Evolutionary conservation across 148 eudicot species (phyloP), one percentile per base, ranked within the genome.

Genomic region (Nepenthes gracilis): DNA sequence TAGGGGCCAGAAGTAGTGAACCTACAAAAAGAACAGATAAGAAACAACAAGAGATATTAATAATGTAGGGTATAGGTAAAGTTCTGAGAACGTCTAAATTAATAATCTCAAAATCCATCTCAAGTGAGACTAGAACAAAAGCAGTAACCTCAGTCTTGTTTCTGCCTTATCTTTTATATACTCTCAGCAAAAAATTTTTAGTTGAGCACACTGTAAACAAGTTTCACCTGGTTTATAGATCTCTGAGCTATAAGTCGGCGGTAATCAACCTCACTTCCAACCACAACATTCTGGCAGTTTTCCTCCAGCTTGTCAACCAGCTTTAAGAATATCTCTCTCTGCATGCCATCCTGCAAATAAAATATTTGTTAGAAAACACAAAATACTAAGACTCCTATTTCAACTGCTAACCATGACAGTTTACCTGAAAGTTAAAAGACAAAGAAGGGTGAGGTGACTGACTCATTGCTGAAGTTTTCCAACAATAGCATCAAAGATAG

Each of bases 231-330:
- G 59, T 77, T 81, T 36, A 71, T 54, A 58, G 98, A 84, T 70
- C 77, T 67, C 70, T 88, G 74, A 54, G 87, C 94, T 75, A 88
- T 80, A 60, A 80, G 63, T 58, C 96, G 88, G 33, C 98, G 96
- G 74, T 88, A 93, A 78, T 93, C 98, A 64, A 86, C 78, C 61
- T 89, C 98, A 76, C 88, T 88, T 56, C 93, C 98, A 67, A 93
- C 81, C 50, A 73, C 66, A 75, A 84, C 75, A 76, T 61, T 82
- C 59, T 82, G 79, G 78, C 91, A 84, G 48, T 93, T 96, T 13
- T 88, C 76, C 62, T 82, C 91, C 66, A 93, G 59, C 61, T 81
- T 82, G 38, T 73, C 75, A 15, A 88, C 69, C 63, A 93, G 69
- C 53, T 80, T 75, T 52, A 74, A 74, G 67, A 93, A 93, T 59